These are phyloP conservation scores for Tilletia horrida DNA, from an alignment of 1,284 basidiomycete species.

Conservation along the genomic window DNA sequence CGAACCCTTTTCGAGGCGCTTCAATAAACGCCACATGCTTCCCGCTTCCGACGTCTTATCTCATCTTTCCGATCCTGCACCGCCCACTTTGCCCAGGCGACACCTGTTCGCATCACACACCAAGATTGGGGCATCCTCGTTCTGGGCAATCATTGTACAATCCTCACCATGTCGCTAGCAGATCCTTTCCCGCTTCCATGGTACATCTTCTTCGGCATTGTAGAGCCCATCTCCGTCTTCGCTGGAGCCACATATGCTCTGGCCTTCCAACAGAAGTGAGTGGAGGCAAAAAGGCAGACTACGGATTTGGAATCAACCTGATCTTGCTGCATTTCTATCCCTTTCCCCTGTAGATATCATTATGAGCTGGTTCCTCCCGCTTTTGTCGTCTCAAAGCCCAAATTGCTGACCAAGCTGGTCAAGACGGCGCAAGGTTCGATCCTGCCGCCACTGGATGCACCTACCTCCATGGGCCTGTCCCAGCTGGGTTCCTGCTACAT, in stretches of 20 bases:
- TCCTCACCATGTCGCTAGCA: background rate
- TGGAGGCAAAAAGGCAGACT: background rate
- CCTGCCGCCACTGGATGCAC: constrained; percentile 13
- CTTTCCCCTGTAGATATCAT: constrained; percentile 29
- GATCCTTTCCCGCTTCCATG: constrained; percentile 11
- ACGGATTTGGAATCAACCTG: too few relatives aligned
- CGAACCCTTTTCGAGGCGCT: background rate
- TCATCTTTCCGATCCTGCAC: background rate
- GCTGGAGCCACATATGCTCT: constrained; percentile 37
- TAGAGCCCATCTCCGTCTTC: constrained; percentile 41
- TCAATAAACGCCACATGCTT: background rate
- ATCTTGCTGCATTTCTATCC: too few relatives aligned
- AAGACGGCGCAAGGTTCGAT: constrained; percentile 13
- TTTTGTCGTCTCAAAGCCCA: constrained; percentile 18
- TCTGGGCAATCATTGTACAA: too few relatives aligned
- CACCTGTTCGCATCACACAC: background rate
- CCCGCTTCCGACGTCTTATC: background rate
- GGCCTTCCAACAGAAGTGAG: constrained; percentile 26
- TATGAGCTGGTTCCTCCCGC: constrained; percentile 31
- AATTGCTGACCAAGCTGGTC: constrained; percentile 23
- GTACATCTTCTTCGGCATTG: constrained; percentile 45
- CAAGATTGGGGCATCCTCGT: too few relatives aligned
- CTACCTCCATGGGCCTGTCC: constrained; percentile 35
- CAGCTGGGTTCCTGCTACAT: constrained; percentile 44
- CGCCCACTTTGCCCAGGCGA: background rate